Evolutionary conservation across 108 stramenopile species (phyloP).

Genomic region (Aurantiochytrium sp.): DNA sequence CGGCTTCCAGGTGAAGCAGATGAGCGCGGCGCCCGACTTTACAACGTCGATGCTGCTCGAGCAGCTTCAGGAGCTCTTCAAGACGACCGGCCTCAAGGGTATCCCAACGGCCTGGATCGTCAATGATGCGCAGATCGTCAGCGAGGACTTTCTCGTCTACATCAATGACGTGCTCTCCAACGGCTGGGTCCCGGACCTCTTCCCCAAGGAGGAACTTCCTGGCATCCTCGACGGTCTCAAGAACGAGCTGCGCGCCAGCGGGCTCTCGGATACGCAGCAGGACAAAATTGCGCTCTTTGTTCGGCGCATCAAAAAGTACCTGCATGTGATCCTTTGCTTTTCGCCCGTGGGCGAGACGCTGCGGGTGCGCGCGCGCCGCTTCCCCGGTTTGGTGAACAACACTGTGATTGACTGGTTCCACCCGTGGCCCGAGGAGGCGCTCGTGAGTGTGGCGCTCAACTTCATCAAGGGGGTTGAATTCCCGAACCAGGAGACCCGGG

Average conservation of each 20-base stretch:
- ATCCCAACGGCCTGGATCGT: constrained; percentile 71
- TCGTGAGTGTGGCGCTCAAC: constrained; percentile 72
- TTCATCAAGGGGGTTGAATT: constrained; percentile 72
- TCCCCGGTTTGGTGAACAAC: constrained; percentile 80
- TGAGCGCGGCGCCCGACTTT: constrained; percentile 68
- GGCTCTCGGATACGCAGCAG: constrained; percentile 63
- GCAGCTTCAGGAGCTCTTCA: constrained; percentile 71
- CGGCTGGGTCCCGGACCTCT: constrained; percentile 79
- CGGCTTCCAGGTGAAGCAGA: constrained; percentile 71
- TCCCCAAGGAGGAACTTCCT: constrained; percentile 77
- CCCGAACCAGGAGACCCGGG: constrained; percentile 36
- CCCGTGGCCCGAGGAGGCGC: constrained; percentile 80
- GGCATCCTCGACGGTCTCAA: constrained; percentile 64
- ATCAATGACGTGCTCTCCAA: constrained; percentile 79
- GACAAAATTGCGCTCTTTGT: constrained; percentile 69
- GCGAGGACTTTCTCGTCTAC: constrained; percentile 79
- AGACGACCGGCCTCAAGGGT: constrained; percentile 65
- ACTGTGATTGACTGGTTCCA: constrained; percentile 81
- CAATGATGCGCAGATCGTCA: constrained; percentile 81
- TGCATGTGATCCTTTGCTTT: constrained; percentile 78
- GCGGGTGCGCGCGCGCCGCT: constrained; percentile 74
- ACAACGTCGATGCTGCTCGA: constrained; percentile 73
- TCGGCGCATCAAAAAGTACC: constrained; percentile 64
- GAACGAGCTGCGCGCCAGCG: constrained; percentile 72
- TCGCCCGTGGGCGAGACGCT: constrained; percentile 80